phyloP scores from a whole-genome alignment of 495 filamentous ascomycete genomes.

The Penicillium riverlandense region DNA sequence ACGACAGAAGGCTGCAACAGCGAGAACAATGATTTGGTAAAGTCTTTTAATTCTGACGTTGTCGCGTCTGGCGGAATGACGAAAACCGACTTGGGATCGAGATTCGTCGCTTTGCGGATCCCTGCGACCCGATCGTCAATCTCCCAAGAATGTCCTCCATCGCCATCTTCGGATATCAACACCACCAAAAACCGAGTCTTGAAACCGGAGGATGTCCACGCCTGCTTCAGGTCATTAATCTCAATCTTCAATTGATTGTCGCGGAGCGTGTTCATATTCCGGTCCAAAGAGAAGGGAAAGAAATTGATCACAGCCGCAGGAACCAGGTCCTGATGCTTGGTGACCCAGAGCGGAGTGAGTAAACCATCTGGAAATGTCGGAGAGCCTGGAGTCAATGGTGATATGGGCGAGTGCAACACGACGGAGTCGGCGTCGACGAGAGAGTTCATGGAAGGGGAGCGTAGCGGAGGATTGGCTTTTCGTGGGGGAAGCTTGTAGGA shows the following conservation, averaged over 20 bases:
- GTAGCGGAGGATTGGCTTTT: conserved; percentile 53
- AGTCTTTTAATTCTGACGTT: conserved; percentile 51
- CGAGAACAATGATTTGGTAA: conserved; percentile 54
- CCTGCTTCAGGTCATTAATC: conserved; percentile 65
- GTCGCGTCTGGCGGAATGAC: conserved; percentile 63
- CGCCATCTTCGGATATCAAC: conserved; percentile 61
- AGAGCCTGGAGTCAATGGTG: conserved; percentile 74
- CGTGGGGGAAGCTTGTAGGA: conserved; percentile 53
- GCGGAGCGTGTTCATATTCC: conserved; percentile 57
- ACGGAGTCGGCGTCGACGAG: conserved; percentile 36
- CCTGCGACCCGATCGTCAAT: conserved; percentile 68
- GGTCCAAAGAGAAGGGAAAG: conserved; percentile 62
- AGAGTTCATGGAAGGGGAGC: conserved; percentile 41
- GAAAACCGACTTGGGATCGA: conserved; percentile 75
- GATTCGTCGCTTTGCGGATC: conserved; percentile 67
- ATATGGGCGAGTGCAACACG: conserved; percentile 78
- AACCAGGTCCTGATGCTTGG: conserved; percentile 75
- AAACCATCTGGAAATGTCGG: conserved; percentile 81
- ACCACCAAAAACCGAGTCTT: conserved; percentile 70
- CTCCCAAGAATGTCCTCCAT: conserved; percentile 48
- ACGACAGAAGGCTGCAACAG: conserved; percentile 54
- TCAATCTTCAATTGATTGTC: conserved; percentile 88
- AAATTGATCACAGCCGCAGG: conserved; percentile 76
- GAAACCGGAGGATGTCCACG: conserved; percentile 60
- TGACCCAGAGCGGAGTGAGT: conserved; percentile 71